Evolutionary conservation across 1,284 basidiomycete genomes (phyloP), one percentile per base, ranked within the genome.

Genomic region (Leccinum subfulvum): DNA sequence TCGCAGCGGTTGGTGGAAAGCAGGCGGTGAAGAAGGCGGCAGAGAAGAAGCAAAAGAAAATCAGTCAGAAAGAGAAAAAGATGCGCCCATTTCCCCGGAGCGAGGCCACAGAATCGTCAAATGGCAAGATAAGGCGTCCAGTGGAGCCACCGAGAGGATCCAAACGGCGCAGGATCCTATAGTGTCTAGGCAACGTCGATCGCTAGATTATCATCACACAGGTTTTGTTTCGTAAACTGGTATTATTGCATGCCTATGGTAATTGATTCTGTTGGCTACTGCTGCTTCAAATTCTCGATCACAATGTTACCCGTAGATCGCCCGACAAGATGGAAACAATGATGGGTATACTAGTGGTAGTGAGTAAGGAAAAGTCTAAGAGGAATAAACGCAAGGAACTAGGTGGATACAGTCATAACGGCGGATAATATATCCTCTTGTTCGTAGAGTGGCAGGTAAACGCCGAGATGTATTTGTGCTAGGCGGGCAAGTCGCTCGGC

Each of bases 21-120:
- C 78, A 82, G 8, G 93, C 94, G 0, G 91, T 96, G 64, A 92
- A 90, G 73, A 94, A 90, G 76, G 92, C 88, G 2, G 86, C 97
- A 49, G 93, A 94, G 71, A 95, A 92, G 82, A 94, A 89, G 74
- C 86, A 92, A 76, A 93, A 87, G 76, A 97, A 96, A 81, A 80
- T 90, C 23, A 84, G 84, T 35, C 92, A 94, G 75, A 95, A 93
- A 77, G 95, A 97, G 81, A 97, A 95, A 78, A 91, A 86, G 73
- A 87, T 83, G 60, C 79, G 91, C 64, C 94, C 94, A 10, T 89
- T 87, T 73, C 76, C 81, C 11, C 78, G 74, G 63, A 75, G 33
- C 23, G 61, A 63, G 47, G 63, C 56, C 8, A 28, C 7, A 9
- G 63, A 63, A 56, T 2, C 37, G 47, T 47, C 63, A n/a, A 57